phyloP scores from a whole-genome alignment of 257 asterid genomes.

The Paraleonurus japonicus region DNA sequence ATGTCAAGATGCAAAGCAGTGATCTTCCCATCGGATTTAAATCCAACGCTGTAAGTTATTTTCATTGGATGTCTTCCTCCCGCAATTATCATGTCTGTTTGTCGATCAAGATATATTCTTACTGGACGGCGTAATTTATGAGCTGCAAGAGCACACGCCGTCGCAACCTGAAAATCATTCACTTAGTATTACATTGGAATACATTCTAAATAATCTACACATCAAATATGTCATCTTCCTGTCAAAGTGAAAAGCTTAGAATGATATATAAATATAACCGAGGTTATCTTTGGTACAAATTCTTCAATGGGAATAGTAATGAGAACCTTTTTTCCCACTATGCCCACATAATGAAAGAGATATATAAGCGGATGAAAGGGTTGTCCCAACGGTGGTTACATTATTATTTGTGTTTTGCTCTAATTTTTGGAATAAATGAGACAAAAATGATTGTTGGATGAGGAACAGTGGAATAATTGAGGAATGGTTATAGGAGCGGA shows the following conservation, averaged over 20 bases:
- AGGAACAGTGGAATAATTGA: no score
- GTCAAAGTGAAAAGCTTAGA: background rate
- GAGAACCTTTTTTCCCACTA: no score
- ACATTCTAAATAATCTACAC: background rate
- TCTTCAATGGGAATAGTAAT: no score
- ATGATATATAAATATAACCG: background rate
- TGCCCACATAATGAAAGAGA: no score
- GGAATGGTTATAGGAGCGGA: no score
- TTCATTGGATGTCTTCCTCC: constrained; percentile 32
- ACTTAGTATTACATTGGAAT: background rate
- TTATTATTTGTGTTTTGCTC: no score
- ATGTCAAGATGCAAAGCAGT: constrained; percentile 23
- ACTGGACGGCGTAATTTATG: constrained; percentile 26
- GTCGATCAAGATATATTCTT: constrained; percentile 20
- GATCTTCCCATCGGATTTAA: constrained; percentile 25
- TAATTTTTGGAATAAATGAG: no score
- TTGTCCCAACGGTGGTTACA: no score
- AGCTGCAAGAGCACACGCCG: constrained; percentile 33
- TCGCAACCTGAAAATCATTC: constrained; percentile 16
- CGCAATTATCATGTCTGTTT: constrained; percentile 25
- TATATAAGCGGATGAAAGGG: no score
- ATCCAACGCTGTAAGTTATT: constrained; percentile 23
- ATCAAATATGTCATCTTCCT: no score
- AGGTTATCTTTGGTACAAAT: no score
- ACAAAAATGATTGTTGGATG: no score